Evolutionary conservation across 495 filamentous ascomycete genomes (phyloP).

Genomic region (Cercophora samala): DNA sequence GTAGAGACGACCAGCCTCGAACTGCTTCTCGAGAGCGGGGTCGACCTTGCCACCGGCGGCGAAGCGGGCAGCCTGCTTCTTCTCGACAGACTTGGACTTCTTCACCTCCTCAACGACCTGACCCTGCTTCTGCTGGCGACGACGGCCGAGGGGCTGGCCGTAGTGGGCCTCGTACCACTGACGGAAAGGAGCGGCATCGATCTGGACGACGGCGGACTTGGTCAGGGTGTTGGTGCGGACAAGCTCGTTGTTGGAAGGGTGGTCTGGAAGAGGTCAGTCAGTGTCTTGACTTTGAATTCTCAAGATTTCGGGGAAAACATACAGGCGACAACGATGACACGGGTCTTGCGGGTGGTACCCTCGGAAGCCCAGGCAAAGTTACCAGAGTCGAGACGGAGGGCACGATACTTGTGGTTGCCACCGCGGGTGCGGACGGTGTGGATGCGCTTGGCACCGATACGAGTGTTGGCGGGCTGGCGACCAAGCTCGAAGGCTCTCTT

Average conservation of each 20-base stretch:
- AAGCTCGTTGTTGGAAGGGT: conserved; percentile 99
- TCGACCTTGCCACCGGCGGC: conserved; percentile 88
- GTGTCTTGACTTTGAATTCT: not conserved
- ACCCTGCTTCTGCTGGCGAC: conserved; percentile 76
- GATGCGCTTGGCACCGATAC: conserved; percentile 97
- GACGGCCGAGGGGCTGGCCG: conserved; percentile 79
- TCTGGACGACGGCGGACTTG: conserved; percentile 95
- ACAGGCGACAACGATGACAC: conserved; percentile 92
- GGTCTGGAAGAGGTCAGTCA: conserved; percentile 45
- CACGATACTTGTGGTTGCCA: conserved; percentile 99
- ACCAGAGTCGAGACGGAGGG: conserved; percentile 95
- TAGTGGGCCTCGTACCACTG: conserved; percentile 99
- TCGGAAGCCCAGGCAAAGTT: conserved; percentile 99
- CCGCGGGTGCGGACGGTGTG: conserved; percentile 98
- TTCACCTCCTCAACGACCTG: conserved; percentile 65
- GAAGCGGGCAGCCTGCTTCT: conserved; percentile 89
- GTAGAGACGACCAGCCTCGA: conserved; percentile 95
- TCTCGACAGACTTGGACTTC: conserved; percentile 89
- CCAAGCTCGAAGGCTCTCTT: conserved; percentile 98
- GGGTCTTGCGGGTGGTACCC: conserved; percentile 94
- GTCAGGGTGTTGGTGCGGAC: conserved; percentile 99
- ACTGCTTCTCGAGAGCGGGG: conserved; percentile 86
- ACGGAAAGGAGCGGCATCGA: conserved; percentile 97
- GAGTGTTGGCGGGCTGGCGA: conserved; percentile 97
- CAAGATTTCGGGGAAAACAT: conserved; percentile 13